Conservation (phyloP, 2,329 filamentous ascomycete genomes). For the Sclerotiophoma versabilis region DNA sequence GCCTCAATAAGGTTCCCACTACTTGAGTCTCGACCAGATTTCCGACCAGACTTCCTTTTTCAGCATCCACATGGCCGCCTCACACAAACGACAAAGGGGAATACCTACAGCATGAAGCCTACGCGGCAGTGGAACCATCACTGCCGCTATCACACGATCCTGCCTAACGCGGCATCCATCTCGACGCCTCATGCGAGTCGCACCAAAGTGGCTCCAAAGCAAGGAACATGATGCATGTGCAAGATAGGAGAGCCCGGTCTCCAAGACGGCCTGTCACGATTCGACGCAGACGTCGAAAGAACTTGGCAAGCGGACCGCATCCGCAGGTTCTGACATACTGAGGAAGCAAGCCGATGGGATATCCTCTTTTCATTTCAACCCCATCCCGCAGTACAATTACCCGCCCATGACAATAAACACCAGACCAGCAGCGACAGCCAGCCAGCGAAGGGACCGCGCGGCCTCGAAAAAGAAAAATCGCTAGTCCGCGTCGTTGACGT, state of each 20-base stretch:
- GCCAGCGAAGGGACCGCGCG: conserved; percentile 4
- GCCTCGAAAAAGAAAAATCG: not conserved
- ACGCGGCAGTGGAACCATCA: not conserved
- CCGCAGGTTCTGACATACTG: not conserved
- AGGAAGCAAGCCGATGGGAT: not conserved
- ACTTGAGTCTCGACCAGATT: not conserved
- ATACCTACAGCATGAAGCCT: not conserved
- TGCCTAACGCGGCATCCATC: not conserved
- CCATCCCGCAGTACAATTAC: not conserved
- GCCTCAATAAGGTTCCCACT: not conserved
- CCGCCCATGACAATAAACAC: not conserved
- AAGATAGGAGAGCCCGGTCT: conserved; percentile 2
- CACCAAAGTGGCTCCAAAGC: not conserved
- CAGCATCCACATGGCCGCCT: not conserved
- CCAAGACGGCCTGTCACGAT: not conserved
- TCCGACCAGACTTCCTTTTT: not conserved
- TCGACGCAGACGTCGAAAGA: not conserved
- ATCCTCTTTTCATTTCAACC: not conserved
- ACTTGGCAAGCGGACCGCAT: not conserved
- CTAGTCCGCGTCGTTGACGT: not conserved
- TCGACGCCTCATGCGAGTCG: not conserved
- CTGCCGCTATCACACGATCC: not conserved
- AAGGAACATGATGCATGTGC: not conserved
- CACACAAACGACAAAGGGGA: conserved; percentile 2
- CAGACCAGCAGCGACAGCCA: not conserved